Evolutionary conservation across 768 basidiomycete genomes (phyloP), one percentile per base, ranked within the genome.

Genomic region (Hortiboletus flavorubellus): DNA sequence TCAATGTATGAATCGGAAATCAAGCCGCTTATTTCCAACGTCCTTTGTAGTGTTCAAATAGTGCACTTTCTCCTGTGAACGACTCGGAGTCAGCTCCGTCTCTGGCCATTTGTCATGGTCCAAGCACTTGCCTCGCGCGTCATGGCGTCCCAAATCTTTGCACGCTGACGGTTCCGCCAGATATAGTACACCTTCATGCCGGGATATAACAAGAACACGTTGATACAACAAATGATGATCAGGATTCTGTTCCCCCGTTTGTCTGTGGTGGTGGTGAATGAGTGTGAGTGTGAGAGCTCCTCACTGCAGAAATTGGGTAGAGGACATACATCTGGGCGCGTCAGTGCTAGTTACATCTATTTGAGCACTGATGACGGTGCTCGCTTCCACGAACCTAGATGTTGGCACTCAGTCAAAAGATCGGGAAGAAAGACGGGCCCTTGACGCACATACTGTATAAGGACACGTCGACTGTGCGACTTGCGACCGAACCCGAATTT

Each of bases 1-100:
- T 62, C 46, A 85, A 64, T 85, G 82, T 6, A 77, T 79, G 56
- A 87, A 86, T 15, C 82, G 73, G 72, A 86, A 86, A 60, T 86
- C 83, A 55, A 86, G 65, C 37, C 82, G 70, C 56, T 76, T 67
- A 59, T 85, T 87, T 23, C 85, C 84, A 58, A 76, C 71, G 52
- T 88, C 85, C 34, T 74, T 78, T 0, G 59, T 61, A 7, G 55
- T 61, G 6, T 34, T 40, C 40, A 62, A 6, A n/a, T 89, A 88
- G 18, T 82, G 69, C 42, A 75, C 71, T 62, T 78, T 80, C 64
- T 84, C 77, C 83, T 84, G 61, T n/a, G 12, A 43, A 67, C 39
- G 1, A 0, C 0, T 56, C 26, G 26, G 26, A 4, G 26, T 26
- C 39, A 61, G 12, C 6, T 14, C 6, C 8, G 4, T n/a, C 23